Conservation (phyloP, 225 moss, liverwort and hornwort species). For the Polytrichum formosum region DNA sequence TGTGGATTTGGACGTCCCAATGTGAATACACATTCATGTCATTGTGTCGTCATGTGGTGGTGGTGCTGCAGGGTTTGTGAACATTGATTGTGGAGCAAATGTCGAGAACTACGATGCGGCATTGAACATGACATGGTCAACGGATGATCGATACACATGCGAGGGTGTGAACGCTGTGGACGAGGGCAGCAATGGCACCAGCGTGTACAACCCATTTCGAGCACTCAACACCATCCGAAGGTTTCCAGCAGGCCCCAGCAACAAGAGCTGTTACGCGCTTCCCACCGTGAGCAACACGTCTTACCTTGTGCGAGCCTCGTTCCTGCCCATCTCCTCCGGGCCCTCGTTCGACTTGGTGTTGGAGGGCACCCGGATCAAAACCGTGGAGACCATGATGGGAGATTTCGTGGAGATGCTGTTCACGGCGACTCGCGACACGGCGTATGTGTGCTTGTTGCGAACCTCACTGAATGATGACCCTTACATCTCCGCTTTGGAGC, state of each 20-base stretch:
- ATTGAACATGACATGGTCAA: constrained; percentile 45
- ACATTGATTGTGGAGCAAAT: constrained; percentile 46
- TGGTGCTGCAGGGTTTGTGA: constrained; percentile 32
- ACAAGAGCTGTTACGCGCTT: constrained; percentile 50
- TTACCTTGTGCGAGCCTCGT: constrained; percentile 38
- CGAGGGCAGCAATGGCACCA: constrained; percentile 24
- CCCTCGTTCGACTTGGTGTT: constrained; percentile 38
- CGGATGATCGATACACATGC: constrained; percentile 23
- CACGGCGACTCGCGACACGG: constrained; percentile 24
- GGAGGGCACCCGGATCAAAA: constrained; percentile 32
- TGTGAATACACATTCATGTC: too few species aligned
- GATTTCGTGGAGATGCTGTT: constrained; percentile 43
- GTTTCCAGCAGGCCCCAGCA: constrained; percentile 34
- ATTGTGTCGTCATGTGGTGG: too few species aligned
- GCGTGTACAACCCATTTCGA: constrained; percentile 35
- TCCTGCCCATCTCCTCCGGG: constrained; percentile 28
- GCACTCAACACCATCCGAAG: constrained; percentile 35
- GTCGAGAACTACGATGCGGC: constrained; percentile 20
- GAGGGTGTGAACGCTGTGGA: constrained; percentile 30
- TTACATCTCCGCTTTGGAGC: constrained; percentile 50
- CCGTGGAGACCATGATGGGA: constrained; percentile 38
- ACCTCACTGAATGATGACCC: constrained; percentile 21
- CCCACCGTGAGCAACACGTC: constrained; percentile 33
- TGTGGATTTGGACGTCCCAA: too few species aligned
- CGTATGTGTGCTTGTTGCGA: constrained; percentile 37